Evolutionary conservation across 257 asterid genomes (phyloP), one percentile per base, ranked within the genome.

Genomic region (Petrea volubilis): DNA sequence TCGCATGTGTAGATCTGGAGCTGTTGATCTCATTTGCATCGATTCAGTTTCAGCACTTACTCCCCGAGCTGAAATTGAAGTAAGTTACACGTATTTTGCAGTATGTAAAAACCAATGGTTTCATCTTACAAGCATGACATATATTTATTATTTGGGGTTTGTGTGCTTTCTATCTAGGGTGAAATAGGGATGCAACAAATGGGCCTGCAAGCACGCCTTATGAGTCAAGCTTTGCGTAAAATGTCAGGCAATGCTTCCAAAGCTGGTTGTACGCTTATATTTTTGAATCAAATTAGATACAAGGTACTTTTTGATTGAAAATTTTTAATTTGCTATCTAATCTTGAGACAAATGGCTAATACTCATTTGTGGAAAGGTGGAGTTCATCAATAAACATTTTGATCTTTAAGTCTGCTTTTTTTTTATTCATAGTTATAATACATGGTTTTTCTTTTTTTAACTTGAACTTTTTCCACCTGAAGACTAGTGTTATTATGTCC

Each of bases 171-270:
- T 74, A 68, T 68, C 6, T 58, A 95, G 98, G 99, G 98, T 71
- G 99, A 95, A 82, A 95, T 95, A 8, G 99, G 99, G 60, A 92
- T 95, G 99, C 99, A 95, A 74, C 98, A 95, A 88, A 95, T 95
- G 87, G 98, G 99, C 74, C 80, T 95, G 82, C 99, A 95, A 83
- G 99, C 99, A 5, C 96, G 98, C 24, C 90, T 95, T 61, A 95
- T 95, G 99, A 95, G 98, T 82, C 99, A 95, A 84, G 99, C 98
- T 49, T 75, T 92, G 80, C 98, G 98, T 20, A 95, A 95, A 74
- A 95, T 95, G 98, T 92, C 99, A 0, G 99, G 99, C 50, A 95
- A 95, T 78, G 99, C 99, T 68, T 95, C 99, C 44, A 95, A 95
- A 84, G 99, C 98, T 70, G 96, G 98, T 59, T 95, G 99, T 68